Base-by-base conservation (phyloP, 1,139 yeast genomes). In the Saccharomyces hybrid region DNA sequence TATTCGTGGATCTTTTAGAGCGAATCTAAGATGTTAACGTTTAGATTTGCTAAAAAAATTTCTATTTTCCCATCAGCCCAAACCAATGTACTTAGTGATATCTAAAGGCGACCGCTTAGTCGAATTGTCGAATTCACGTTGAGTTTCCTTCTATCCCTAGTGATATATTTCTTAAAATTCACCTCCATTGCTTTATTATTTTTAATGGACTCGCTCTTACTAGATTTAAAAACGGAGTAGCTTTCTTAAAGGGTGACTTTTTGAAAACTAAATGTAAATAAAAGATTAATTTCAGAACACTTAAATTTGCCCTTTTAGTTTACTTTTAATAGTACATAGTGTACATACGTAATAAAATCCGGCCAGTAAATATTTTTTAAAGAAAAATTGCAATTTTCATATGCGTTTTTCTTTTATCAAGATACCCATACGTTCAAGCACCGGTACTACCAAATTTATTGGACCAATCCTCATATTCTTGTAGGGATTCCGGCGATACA, bases 381-480 rank as follows among this genome's bases (percentile, higher is more conserved):
- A n/a, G n/a, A n/a, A n/a, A n/a, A n/a, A n/a, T n/a, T n/a, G n/a
- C n/a, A n/a, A n/a, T n/a, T n/a, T n/a, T n/a, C n/a, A n/a, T n/a
- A n/a, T n/a, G n/a, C n/a, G n/a, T n/a, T n/a, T n/a, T n/a, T n/a
- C n/a, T n/a, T 14, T 19, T 16, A 34, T 14, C 21, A 34, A 34
- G 42, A 14, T 9, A 38, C 16, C 3, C 14, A 14, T 34, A 26
- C 28, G 32, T 9, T 53, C 51, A 70, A 1, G 71, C 71, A 8
- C 75, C 75, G 2, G 69, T 64, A 59, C 75, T 72, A 24, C 76
- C 76, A 55, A 62, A 73, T 34, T 59, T 64, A 4, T 58, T 55
- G 3, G 75, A 72, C 86, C 86, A 82, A 31, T 77, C 75, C 57
- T 80, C 83, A 61, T 81, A 82, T 58, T 76, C 74, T 48, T 69